Evolutionary conservation across 495 filamentous ascomycete species (phyloP).

Genomic region (Evernia prunastri): DNA sequence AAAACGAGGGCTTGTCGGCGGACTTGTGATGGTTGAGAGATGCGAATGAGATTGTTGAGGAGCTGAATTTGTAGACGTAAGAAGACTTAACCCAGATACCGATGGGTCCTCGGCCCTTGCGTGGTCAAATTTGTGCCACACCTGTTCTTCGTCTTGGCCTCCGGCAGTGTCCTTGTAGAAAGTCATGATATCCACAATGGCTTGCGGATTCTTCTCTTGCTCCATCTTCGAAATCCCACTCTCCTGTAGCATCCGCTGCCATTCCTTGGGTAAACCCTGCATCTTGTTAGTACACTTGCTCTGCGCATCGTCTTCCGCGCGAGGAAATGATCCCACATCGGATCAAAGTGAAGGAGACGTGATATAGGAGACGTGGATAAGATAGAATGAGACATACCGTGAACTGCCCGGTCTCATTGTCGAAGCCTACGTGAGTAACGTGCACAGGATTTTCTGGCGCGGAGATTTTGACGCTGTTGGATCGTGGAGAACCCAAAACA

Average conservation of each 20-base stretch:
- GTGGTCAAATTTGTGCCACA: constrained; percentile 93
- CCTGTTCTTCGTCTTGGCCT: constrained; percentile 70
- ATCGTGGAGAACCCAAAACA: constrained; percentile 78
- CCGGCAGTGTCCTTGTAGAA: constrained; percentile 94
- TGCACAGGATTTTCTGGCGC: constrained; percentile 95
- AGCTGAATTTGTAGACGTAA: constrained; percentile 30
- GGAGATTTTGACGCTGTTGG: constrained; percentile 74
- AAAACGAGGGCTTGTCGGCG: constrained; percentile 86
- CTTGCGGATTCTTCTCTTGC: constrained; percentile 89
- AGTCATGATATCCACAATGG: constrained; percentile 86
- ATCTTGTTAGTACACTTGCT: constrained; percentile 14
- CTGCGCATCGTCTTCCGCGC: not conserved
- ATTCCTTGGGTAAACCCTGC: constrained; percentile 92
- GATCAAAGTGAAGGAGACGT: not conserved
- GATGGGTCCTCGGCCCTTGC: constrained; percentile 51
- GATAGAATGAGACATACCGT: constrained; percentile 56
- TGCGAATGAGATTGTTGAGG: constrained; percentile 38
- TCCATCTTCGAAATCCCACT: constrained; percentile 95
- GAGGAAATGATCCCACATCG: not conserved
- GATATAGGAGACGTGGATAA: not conserved
- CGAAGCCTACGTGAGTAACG: constrained; percentile 95
- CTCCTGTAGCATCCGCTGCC: constrained; percentile 91
- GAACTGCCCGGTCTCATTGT: constrained; percentile 94
- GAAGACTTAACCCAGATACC: constrained; percentile 45
- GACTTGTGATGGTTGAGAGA: constrained; percentile 63